A percentile compares a stretch with the other conserved stretches of the same genome.
These are phyloP conservation scores for Detonula confervacea DNA, from an alignment of 352 stramenopile genomes.

Conservation along the genomic window DNA sequence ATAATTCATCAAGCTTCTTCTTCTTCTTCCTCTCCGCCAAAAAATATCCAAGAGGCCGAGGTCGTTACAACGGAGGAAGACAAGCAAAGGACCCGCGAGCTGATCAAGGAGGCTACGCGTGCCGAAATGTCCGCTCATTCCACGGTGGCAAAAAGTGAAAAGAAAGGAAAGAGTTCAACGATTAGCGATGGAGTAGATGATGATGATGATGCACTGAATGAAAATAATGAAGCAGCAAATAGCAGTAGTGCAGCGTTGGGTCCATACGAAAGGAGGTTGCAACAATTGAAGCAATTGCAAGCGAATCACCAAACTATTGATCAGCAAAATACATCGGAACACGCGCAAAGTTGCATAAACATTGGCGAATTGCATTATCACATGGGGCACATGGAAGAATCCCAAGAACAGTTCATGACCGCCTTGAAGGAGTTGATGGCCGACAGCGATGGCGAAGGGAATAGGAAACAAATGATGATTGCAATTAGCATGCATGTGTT, in stretches of 20 bases:
- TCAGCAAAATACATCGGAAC: slow-evolving; percentile 8
- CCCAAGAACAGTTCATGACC: slow-evolving; percentile 32
- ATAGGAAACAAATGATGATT: slow-evolving; percentile 6
- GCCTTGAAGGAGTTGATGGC: slow-evolving; percentile 27
- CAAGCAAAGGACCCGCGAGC: slow-evolving; percentile 28
- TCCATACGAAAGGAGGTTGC: slow-evolving; percentile 34
- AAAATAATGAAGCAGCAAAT: too few relatives aligned
- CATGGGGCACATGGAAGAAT: slow-evolving; percentile 43
- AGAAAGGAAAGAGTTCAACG: too few relatives aligned
- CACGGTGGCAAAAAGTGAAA: background rate
- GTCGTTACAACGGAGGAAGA: slow-evolving; percentile 38
- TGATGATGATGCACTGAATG: background rate
- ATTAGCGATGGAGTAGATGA: background rate
- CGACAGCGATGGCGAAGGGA: background rate
- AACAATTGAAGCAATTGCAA: slow-evolving; percentile 9
- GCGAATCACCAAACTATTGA: slow-evolving; percentile 2
- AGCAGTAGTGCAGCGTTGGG: too few relatives aligned
- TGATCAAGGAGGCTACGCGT: slow-evolving; percentile 36
- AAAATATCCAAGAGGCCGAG: slow-evolving; percentile 36
- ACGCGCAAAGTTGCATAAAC: slow-evolving; percentile 39
- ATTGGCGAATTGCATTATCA: slow-evolving; percentile 48
- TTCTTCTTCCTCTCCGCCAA: too few relatives aligned
- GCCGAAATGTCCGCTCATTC: slow-evolving; percentile 38
- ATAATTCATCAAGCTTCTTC: too few relatives aligned
- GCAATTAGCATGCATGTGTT: slow-evolving; percentile 39